Conservation (phyloP, 345 rosid species). For the Noccaea bulbosa region DNA sequence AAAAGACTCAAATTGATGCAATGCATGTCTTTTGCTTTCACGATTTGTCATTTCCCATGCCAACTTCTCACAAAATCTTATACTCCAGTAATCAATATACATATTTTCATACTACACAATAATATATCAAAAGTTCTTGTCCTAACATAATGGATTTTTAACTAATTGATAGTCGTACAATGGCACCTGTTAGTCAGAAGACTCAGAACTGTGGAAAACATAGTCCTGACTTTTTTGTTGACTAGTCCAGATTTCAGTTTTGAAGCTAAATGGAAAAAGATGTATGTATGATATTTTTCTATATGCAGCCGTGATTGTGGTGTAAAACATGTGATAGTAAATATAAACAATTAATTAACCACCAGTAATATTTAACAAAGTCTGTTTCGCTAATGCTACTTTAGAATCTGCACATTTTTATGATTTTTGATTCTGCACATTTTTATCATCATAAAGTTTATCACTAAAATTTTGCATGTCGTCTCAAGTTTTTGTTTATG, state of each 20-base stretch:
- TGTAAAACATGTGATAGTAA: neutral
- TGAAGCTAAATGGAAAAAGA: neutral
- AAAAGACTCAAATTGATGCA: slow-evolving; percentile 36
- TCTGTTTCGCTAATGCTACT: neutral
- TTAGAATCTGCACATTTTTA: neutral
- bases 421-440: neutral
- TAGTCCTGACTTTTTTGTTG: slow-evolving; percentile 5
- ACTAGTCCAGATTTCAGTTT: slow-evolving; percentile 30
- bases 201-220: slow-evolving; percentile 2
- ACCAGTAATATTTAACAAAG: neutral
- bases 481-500: neutral
- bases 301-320: neutral
- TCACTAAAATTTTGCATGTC: neutral
- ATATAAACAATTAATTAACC: neutral
- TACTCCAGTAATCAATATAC: slow-evolving; percentile 5
- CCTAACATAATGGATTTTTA: neutral
- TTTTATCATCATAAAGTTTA: neutral
- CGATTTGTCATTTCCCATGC: slow-evolving; percentile 44
- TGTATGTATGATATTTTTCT: neutral
- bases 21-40: slow-evolving; percentile 47
- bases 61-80: slow-evolving; percentile 26
- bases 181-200: slow-evolving; percentile 23
- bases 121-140: slow-evolving; percentile 1
- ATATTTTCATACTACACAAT: neutral
- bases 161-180: slow-evolving; percentile 9